phyloP scores from a whole-genome alignment of 2,329 filamentous ascomycete species.

The Drechslerella stenobrocha region DNA sequence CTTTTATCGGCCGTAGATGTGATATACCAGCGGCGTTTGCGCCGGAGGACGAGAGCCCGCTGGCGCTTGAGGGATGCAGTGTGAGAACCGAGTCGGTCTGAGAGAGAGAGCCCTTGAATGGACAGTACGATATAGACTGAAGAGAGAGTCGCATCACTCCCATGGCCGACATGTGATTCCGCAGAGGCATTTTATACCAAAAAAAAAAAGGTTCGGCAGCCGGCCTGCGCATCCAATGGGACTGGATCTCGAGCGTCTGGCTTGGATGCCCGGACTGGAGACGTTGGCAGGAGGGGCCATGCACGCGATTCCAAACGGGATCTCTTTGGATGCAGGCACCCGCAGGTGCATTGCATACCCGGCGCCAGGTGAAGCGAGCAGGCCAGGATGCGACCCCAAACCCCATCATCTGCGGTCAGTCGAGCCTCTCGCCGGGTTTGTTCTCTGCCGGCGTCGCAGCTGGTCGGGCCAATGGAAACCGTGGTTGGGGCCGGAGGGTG shows the following conservation, averaged over 20 bases:
- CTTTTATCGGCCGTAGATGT: too few species aligned
- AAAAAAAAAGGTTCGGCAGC: not conserved
- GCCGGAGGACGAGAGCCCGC: too few species aligned
- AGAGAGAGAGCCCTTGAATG: too few species aligned
- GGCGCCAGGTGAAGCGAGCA: slow-evolving; percentile 49
- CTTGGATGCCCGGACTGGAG: not conserved
- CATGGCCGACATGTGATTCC: slow-evolving; percentile 41
- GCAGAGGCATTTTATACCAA: slow-evolving; percentile 43
- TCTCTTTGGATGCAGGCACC: slow-evolving; percentile 40
- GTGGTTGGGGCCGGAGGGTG: not conserved
- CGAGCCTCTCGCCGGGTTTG: not conserved
- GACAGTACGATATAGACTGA: not conserved
- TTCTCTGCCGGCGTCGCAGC: slow-evolving; percentile 9
- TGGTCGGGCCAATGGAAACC: slow-evolving; percentile 18
- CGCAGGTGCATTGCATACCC: slow-evolving; percentile 48
- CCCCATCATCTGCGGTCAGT: not conserved
- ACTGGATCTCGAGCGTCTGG: not conserved
- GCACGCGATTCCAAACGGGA: too few species aligned
- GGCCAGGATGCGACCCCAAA: slow-evolving; percentile 33
- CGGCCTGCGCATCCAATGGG: not conserved
- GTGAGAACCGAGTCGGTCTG: too few species aligned
- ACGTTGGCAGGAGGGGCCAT: not conserved
- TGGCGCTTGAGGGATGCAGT: too few species aligned
- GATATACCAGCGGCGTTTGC: too few species aligned
- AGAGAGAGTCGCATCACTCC: not conserved